phyloP scores from a whole-genome alignment of 805 yeast genomes.

The Candida odintsovae region DNA sequence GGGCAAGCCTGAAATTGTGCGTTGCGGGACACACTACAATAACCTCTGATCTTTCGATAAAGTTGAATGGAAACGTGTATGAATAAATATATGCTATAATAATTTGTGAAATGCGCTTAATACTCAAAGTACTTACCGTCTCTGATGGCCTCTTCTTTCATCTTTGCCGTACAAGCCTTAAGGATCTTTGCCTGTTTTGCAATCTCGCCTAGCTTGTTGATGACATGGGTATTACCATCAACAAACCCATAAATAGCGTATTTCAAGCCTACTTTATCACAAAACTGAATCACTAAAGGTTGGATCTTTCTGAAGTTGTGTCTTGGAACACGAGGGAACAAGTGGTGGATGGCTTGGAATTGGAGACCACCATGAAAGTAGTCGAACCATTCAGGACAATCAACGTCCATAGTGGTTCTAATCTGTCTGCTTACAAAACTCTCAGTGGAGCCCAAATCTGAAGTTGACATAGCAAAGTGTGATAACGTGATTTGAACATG shows the following conservation, averaged over 20 bases:
- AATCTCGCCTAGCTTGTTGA: slow-evolving; percentile 63
- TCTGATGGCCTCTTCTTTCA: slow-evolving; percentile 44
- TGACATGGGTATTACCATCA: slow-evolving; percentile 68
- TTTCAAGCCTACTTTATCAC: slow-evolving; percentile 67
- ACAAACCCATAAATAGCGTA: slow-evolving; percentile 83
- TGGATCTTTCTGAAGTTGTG: slow-evolving; percentile 80
- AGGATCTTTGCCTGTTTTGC: slow-evolving; percentile 75
- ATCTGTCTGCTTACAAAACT: slow-evolving; percentile 75
- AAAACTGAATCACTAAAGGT: slow-evolving; percentile 64
- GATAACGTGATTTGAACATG: slow-evolving; percentile 88
- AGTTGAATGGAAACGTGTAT: background rate
- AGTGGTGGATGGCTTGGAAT: slow-evolving; percentile 85
- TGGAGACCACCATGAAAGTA: slow-evolving; percentile 89
- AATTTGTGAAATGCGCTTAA: background rate
- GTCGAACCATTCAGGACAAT: slow-evolving; percentile 90
- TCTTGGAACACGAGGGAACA: slow-evolving; percentile 84
- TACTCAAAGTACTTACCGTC: slow-evolving; percentile 18
- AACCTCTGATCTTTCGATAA: background rate
- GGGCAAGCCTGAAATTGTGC: background rate
- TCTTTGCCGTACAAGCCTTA: slow-evolving; percentile 63
- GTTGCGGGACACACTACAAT: background rate
- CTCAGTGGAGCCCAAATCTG: slow-evolving; percentile 78
- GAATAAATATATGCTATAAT: background rate
- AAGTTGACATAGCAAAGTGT: slow-evolving; percentile 91
- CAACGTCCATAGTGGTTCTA: slow-evolving; percentile 92